phyloP scores from a whole-genome alignment of 805 yeast genomes.

The Spathaspora arborariae region DNA sequence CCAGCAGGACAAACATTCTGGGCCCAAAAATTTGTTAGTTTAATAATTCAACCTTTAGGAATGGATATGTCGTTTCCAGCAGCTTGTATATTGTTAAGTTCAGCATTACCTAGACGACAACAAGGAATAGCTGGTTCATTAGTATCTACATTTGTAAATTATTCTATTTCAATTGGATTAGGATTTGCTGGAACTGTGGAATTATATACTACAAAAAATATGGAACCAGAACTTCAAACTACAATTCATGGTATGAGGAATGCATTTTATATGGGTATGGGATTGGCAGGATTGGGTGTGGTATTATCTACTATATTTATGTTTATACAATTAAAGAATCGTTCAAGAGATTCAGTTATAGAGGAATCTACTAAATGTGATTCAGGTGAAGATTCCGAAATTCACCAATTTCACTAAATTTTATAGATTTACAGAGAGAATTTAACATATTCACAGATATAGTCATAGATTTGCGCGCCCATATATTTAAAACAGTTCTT shows the following conservation, averaged over 20 bases:
- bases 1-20: slow-evolving; percentile 62
- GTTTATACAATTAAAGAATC: slow-evolving; percentile 4
- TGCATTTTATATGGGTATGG: slow-evolving; percentile 31
- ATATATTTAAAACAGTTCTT: no score
- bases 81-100: slow-evolving; percentile 57
- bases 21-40: slow-evolving; percentile 53
- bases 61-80: slow-evolving; percentile 82
- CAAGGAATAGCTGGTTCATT: slow-evolving; percentile 80
- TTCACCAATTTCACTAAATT: background rate
- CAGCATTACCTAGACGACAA: slow-evolving; percentile 53
- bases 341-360: background rate
- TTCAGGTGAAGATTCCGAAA: background rate
- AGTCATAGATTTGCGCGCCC: background rate
- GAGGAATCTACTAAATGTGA: background rate
- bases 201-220: slow-evolving; percentile 19
- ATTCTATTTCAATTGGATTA: slow-evolving; percentile 46
- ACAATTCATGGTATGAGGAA: slow-evolving; percentile 19
- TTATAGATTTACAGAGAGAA: background rate
- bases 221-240: slow-evolving; percentile 13
- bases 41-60: slow-evolving; percentile 58
- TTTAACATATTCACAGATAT: background rate
- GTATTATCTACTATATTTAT: slow-evolving; percentile 17
- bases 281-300: slow-evolving; percentile 29
- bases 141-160: slow-evolving; percentile 66
- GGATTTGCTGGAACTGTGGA: slow-evolving; percentile 35